Evolutionary conservation across 768 basidiomycete genomes (phyloP).

Genomic region (Suillus weaverae): DNA sequence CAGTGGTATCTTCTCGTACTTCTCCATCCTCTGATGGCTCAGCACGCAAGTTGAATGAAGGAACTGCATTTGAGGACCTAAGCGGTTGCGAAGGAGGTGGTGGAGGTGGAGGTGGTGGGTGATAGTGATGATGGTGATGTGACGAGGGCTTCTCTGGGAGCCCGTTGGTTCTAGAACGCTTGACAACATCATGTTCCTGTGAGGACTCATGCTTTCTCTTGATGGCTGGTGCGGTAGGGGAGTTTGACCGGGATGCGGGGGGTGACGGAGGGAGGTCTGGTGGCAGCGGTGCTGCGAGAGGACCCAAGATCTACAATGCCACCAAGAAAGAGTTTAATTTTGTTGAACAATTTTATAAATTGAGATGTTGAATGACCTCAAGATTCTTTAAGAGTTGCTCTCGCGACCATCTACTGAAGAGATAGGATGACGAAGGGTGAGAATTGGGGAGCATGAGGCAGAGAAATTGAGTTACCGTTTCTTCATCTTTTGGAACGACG

Average conservation of each 20-base stretch:
- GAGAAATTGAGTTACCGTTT: constrained; percentile 33
- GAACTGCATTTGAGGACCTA: constrained; percentile 23
- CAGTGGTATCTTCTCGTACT: constrained; percentile 40
- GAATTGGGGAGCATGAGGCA: constrained; percentile 7
- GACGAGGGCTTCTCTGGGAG: constrained; percentile 27
- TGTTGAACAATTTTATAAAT: constrained; percentile 5
- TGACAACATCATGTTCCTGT: constrained; percentile 28
- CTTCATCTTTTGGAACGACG: constrained; percentile 26
- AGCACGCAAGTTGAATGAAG: constrained; percentile 32
- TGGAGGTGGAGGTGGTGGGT: constrained; percentile 29
- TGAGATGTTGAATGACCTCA: constrained; percentile 32
- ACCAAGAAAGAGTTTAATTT: constrained; percentile 1
- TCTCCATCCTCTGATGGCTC: constrained; percentile 50
- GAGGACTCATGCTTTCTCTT: constrained; percentile 41
- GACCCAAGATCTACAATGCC: constrained; percentile 39
- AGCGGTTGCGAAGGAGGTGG: constrained; percentile 19
- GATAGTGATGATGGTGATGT: constrained; percentile 26
- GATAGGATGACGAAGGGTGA: constrained; percentile 28
- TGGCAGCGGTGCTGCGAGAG: constrained; percentile 41
- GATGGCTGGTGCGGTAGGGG: constrained; percentile 34
- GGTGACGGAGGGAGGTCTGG: constrained; percentile 47
- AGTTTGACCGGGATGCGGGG: constrained; percentile 43
- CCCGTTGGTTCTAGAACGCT: constrained; percentile 31
- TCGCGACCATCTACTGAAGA: constrained; percentile 32
- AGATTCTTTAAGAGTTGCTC: constrained; percentile 41